phyloP scores from a whole-genome alignment of 2,329 filamentous ascomycete species.

The Colletotrichum viniferum region DNA sequence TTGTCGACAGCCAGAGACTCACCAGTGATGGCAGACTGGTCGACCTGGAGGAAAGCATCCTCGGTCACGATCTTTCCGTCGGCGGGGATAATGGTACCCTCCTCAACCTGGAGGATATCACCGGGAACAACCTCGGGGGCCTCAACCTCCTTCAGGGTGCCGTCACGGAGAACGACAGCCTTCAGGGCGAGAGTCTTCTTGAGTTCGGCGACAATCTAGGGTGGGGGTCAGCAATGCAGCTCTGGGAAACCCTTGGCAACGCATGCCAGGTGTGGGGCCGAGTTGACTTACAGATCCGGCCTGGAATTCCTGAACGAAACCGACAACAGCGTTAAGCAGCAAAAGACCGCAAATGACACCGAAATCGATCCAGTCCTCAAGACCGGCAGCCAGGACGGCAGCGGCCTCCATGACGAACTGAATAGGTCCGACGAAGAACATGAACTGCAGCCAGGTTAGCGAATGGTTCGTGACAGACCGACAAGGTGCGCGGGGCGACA shows the following conservation, averaged over 20 bases:
- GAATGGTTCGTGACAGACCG: not conserved
- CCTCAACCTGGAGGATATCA: slow-evolving; percentile 88
- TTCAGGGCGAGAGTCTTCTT: slow-evolving; percentile 91
- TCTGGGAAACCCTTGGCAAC: slow-evolving; percentile 9
- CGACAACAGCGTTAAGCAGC: slow-evolving; percentile 82
- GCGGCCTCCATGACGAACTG: slow-evolving; percentile 94
- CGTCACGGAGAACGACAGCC: slow-evolving; percentile 85
- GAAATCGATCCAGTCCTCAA: slow-evolving; percentile 91
- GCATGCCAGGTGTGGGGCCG: slow-evolving; percentile 8
- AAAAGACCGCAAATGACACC: slow-evolving; percentile 87
- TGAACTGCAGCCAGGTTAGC: slow-evolving; percentile 33
- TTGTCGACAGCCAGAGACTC: slow-evolving; percentile 93
- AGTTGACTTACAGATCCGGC: slow-evolving; percentile 64
- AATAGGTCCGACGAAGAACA: slow-evolving; percentile 87
- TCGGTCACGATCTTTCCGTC: slow-evolving; percentile 87
- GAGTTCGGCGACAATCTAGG: slow-evolving; percentile 80
- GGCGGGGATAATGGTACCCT: slow-evolving; percentile 90
- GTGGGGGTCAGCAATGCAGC: slow-evolving; percentile 1
- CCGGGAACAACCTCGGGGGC: slow-evolving; percentile 85
- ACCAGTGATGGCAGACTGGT: slow-evolving; percentile 90
- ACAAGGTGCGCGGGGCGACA: not conserved
- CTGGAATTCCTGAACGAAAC: slow-evolving; percentile 89
- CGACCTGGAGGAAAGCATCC: slow-evolving; percentile 84
- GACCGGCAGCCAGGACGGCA: slow-evolving; percentile 80
- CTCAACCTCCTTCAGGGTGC: slow-evolving; percentile 77